Conservation (phyloP, 306 rosid genomes). For the Prunus padus region DNA sequence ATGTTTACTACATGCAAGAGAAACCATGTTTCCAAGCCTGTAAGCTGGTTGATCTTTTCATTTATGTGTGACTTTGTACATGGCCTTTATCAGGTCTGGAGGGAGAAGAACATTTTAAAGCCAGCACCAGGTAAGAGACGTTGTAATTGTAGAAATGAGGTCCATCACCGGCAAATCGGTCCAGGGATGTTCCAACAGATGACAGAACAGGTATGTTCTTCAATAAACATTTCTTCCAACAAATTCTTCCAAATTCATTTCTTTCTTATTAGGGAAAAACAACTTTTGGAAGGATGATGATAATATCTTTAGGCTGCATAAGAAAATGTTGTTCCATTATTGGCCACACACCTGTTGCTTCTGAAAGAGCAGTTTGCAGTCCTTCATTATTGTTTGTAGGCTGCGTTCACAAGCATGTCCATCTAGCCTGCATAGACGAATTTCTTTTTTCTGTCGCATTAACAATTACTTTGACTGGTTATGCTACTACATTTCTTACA, state of each 20-base stretch:
- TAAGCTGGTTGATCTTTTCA: conserved; percentile 5
- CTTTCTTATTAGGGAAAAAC: background rate
- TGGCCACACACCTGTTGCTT: background rate
- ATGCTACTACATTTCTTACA: background rate
- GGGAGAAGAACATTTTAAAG: conserved; percentile 87
- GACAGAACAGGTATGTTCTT: conserved; percentile 77
- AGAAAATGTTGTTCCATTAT: background rate
- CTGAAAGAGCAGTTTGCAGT: background rate
- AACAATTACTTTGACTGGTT: background rate
- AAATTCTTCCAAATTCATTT: background rate
- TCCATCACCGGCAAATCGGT: conserved; percentile 93
- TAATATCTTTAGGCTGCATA: background rate
- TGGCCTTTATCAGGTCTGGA: conserved; percentile 72
- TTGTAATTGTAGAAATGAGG: conserved; percentile 97
- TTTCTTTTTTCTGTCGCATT: background rate
- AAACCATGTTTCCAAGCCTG: background rate
- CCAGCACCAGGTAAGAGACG: conserved; percentile 95
- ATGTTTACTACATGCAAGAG: background rate
- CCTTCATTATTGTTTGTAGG: background rate
- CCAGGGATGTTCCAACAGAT: conserved; percentile 99
- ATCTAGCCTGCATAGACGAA: background rate
- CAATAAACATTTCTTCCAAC: conserved; percentile 1
- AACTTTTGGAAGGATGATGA: background rate
- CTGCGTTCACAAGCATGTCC: background rate
- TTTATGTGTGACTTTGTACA: conserved; percentile 13